A percentile compares a stretch with the other conserved stretches of the same genome.
These are phyloP conservation scores for Lunularia cruciata DNA, from an alignment of 225 moss, liverwort and hornwort genomes.

Conservation along the genomic window DNA sequence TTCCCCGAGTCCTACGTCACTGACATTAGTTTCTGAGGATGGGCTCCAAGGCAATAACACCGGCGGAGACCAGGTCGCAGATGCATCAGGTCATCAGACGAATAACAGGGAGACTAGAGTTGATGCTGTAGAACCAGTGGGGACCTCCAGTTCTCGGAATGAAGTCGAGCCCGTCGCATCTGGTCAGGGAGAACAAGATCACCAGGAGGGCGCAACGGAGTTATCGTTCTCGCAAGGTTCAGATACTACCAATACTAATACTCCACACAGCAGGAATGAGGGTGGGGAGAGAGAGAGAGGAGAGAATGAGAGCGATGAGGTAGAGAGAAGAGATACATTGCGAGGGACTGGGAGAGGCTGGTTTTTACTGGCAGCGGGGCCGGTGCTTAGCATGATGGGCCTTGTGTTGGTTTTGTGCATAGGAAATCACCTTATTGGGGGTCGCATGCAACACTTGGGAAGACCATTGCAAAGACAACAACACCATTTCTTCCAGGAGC, in stretches of 20 bases:
- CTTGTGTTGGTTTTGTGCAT: conserved; percentile 53
- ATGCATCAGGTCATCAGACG: conserved; percentile 30
- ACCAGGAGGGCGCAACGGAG: conserved; percentile 19
- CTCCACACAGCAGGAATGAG: conserved; percentile 22
- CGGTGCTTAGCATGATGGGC: conserved; percentile 63
- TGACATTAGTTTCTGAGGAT: conserved; percentile 23
- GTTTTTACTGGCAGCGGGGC: conserved; percentile 52
- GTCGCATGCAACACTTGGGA: conserved; percentile 40
- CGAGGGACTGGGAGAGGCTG: conserved; percentile 53
- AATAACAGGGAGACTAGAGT: conserved; percentile 8
- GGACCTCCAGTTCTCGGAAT: conserved; percentile 22
- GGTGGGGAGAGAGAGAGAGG: conserved; percentile 28
- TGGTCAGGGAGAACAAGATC: conserved; percentile 32
- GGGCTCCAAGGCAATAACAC: conserved; percentile 23
- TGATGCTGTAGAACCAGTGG: conserved; percentile 18
- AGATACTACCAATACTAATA: conserved; percentile 29
- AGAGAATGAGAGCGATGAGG: conserved; percentile 36
- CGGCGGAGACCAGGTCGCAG: conserved; percentile 32
- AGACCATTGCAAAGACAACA: conserved; percentile 43
- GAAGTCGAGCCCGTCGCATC: conserved; percentile 22
- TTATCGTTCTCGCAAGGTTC: conserved; percentile 37
- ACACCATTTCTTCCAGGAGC: conserved; percentile 43
- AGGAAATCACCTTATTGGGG: conserved; percentile 54
- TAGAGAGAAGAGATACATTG: conserved; percentile 37
- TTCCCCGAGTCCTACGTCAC: conserved; percentile 34